A percentile compares a stretch with the other conserved stretches of the same genome.
Conservation (phyloP, 148 eudicot genomes). For the Cornus controversa region DNA sequence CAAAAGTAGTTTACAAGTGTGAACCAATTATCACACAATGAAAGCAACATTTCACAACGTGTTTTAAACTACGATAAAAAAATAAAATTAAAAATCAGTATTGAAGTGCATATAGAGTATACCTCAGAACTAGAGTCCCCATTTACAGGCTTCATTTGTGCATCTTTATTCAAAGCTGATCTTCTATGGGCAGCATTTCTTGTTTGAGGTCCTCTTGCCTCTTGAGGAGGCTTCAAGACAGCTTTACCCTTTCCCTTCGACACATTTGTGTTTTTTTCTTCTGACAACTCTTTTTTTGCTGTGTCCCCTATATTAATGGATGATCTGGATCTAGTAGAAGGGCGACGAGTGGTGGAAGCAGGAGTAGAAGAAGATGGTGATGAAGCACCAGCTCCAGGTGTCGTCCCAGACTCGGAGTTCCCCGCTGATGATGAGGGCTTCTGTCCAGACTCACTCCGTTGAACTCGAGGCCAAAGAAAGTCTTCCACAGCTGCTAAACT, state of each 20-base stretch:
- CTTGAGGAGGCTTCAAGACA: conserved; percentile 62
- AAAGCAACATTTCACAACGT: conserved; percentile 1
- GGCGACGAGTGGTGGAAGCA: conserved; percentile 61
- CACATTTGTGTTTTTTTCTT: conserved; percentile 59
- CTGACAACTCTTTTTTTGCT: conserved; percentile 48
- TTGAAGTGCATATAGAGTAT: conserved; percentile 5
- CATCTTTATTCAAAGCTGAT: conserved; percentile 77
- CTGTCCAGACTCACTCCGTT: conserved; percentile 78
- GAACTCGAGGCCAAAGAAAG: conserved; percentile 94
- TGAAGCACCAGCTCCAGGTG: conserved; percentile 62
- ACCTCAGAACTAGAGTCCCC: conserved; percentile 93
- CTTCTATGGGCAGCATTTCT: conserved; percentile 84
- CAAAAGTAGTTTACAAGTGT: background rate
- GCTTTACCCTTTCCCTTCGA: conserved; percentile 95
- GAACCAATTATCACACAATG: background rate
- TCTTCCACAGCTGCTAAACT: conserved; percentile 96
- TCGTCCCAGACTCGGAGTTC: conserved; percentile 66
- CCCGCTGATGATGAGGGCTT: conserved; percentile 60
- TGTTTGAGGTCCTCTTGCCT: conserved; percentile 80
- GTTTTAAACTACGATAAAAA: too few relatives aligned
- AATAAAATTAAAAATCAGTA: too few relatives aligned
- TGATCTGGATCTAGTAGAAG: conserved; percentile 75
- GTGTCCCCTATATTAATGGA: conserved; percentile 67
- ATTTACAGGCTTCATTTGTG: conserved; percentile 59
- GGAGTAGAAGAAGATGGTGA: conserved; percentile 71